phyloP scores from a whole-genome alignment of 2,329 filamentous ascomycete species.

The Colletotrichum limetticola region DNA sequence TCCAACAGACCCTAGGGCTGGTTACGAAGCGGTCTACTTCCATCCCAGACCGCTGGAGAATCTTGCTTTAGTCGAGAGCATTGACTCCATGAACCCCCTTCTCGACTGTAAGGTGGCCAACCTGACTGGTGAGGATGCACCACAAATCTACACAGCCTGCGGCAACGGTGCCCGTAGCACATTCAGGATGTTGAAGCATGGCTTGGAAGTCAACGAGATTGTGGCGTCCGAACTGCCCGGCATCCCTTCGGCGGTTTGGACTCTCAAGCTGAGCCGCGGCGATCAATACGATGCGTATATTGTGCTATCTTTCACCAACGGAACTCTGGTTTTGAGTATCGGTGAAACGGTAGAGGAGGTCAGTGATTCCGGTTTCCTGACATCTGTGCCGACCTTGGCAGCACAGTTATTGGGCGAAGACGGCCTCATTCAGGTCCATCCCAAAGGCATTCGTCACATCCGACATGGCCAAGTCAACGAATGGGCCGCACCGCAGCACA shows the following conservation, averaged over 20 bases:
- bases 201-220: slow-evolving; percentile 91
- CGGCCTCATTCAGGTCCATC: slow-evolving; percentile 92
- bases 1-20: slow-evolving; percentile 76
- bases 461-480: slow-evolving; percentile 84
- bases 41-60: slow-evolving; percentile 83
- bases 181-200: slow-evolving; percentile 93
- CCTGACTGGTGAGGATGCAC: slow-evolving; percentile 89
- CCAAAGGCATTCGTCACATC: slow-evolving; percentile 95
- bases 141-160: slow-evolving; percentile 94
- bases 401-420: slow-evolving; percentile 96
- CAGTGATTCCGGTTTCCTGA: slow-evolving; percentile 90
- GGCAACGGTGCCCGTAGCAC: slow-evolving; percentile 89
- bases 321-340: slow-evolving; percentile 91
- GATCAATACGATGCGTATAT: slow-evolving; percentile 96
- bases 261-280: slow-evolving; percentile 82
- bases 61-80: slow-evolving; percentile 83
- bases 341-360: slow-evolving; percentile 98
- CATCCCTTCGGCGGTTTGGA: slow-evolving; percentile 94
- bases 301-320: slow-evolving; percentile 90
- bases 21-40: slow-evolving; percentile 86
- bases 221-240: slow-evolving; percentile 93
- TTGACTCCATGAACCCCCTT: slow-evolving; percentile 90
- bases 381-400: slow-evolving; percentile 87
- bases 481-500: slow-evolving; percentile 92
- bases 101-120: slow-evolving; percentile 94